Evolutionary conservation across 371 early-diverging fungal genomes (phyloP).

Genomic region (Nematocida sp.): DNA sequence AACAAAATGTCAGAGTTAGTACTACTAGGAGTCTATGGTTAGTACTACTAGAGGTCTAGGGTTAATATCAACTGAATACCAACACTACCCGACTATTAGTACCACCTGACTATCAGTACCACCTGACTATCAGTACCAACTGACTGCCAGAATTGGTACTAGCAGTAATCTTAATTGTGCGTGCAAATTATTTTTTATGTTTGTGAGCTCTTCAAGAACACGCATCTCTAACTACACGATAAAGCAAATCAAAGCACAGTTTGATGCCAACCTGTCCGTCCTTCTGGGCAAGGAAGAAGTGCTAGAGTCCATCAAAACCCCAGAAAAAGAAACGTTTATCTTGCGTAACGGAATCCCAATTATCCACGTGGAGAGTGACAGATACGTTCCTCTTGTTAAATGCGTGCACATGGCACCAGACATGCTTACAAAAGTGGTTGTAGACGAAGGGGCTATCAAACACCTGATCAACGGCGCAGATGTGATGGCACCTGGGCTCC

Average conservation of each 20-base stretch:
- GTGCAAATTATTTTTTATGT: conserved; percentile 42
- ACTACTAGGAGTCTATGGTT: too few relatives aligned
- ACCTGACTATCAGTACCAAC: too few relatives aligned
- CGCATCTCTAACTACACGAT: conserved; percentile 13
- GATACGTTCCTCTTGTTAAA: conserved; percentile 20
- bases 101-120: too few relatives aligned
- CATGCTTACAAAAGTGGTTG: conserved; percentile 30
- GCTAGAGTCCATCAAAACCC: conserved; percentile 24
- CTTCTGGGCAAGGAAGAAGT: conserved; percentile 27
- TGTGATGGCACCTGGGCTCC: conserved; percentile 62
- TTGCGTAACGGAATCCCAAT: conserved; percentile 20
- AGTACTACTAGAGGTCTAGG: too few relatives aligned
- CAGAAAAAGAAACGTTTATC: conserved; percentile 8
- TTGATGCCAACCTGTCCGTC: conserved; percentile 19
- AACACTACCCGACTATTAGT: too few relatives aligned
- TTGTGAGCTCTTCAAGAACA: conserved; percentile 24
- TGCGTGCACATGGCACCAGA: conserved; percentile 38
- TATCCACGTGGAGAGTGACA: neutral
- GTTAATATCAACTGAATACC: too few relatives aligned
- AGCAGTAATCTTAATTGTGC: too few relatives aligned
- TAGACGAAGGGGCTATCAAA: conserved; percentile 61
- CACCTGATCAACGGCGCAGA: conserved; percentile 63
- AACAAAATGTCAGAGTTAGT: too few relatives aligned
- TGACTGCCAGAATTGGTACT: too few relatives aligned
- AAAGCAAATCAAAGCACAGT: conserved; percentile 34